These are phyloP conservation scores for Xylaria scruposa DNA, from an alignment of 495 filamentous ascomycete genomes.

Conservation along the genomic window DNA sequence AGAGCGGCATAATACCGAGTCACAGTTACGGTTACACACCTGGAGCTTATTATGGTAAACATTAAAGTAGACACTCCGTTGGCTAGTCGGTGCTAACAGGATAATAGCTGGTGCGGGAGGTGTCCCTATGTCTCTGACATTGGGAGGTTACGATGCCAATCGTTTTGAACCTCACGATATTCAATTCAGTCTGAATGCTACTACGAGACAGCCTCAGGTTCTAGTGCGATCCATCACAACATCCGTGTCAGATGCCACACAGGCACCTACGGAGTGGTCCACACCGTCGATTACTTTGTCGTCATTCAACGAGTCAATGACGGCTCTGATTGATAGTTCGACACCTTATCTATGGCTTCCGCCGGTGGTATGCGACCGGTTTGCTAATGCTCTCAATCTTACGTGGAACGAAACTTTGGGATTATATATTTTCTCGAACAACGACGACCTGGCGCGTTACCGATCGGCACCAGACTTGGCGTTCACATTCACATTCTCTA, in stretches of 20 bases:
- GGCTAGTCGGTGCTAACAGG: slow-evolving; percentile 33
- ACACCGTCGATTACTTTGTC: slow-evolving; percentile 47
- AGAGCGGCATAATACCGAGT: slow-evolving; percentile 61
- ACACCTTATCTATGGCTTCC: slow-evolving; percentile 75
- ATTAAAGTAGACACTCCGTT: neutral
- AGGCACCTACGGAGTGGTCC: slow-evolving; percentile 51
- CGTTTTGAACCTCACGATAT: slow-evolving; percentile 62
- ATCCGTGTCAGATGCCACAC: slow-evolving; percentile 47
- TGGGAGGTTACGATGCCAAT: slow-evolving; percentile 69
- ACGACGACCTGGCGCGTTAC: slow-evolving; percentile 45
- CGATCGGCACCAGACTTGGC: slow-evolving; percentile 54
- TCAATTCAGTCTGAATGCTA: slow-evolving; percentile 59
- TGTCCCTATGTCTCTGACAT: slow-evolving; percentile 62
- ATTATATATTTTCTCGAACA: slow-evolving; percentile 47
- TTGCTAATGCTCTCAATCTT: slow-evolving; percentile 65
- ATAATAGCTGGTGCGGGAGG: slow-evolving; percentile 43
- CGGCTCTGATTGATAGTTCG: slow-evolving; percentile 68
- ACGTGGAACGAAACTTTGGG: slow-evolving; percentile 59
- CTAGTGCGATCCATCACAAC: slow-evolving; percentile 63
- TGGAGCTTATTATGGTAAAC: slow-evolving; percentile 66
- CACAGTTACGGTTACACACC: slow-evolving; percentile 73
- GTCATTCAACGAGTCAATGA: slow-evolving; percentile 52
- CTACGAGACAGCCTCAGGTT: slow-evolving; percentile 55
- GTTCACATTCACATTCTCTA: slow-evolving; percentile 66
- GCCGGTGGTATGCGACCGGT: slow-evolving; percentile 62